Evolutionary conservation across 345 rosid genomes (phyloP), one percentile per base, ranked within the genome.

Genomic region (Eucalyptus pauciflora): DNA sequence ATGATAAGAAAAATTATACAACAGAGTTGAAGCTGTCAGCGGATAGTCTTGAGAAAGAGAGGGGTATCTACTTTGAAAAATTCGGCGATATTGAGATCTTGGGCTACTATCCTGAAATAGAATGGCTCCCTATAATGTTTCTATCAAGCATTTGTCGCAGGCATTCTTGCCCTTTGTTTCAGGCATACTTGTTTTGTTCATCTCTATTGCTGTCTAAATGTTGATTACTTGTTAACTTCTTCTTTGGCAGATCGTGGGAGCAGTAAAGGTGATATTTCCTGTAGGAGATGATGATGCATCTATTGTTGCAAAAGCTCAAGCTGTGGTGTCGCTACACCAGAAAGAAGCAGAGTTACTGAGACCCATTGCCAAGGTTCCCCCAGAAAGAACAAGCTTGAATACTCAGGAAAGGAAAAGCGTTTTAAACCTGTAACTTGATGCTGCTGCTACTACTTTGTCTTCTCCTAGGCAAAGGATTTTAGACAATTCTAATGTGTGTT

Each of bases 11-110:
- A 67, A 50, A 64, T 86, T 64, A 98, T 99, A 96, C 97, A 85
- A 96, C 96, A 14, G 96, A 96, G 90, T 88, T 98, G 94, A 98
- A 98, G 94, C 94, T 95, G 31, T 95, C 95, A 52, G 95, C 95
- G 31, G 99, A 98, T 90, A 95, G 97, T 90, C 95, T 98, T 81
- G 99, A 98, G 90, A 98, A 98, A 92, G 99, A 98, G 92, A 94
- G 99, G 91, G 97, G 96, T 90, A 96, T 95, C 92, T 98, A 98
- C 89, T 97, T 98, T 87, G 95, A 91, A 31, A 98, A 97, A 91
- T 91, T 97, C 76, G 92, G 97, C 91, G 99, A 97, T 86, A 94
- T 97, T 16, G 99, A 97, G 94, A 96, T 97, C 51, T 87, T 96
- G 89, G 95, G 98, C 91, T 97, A 95, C 90, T 94, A 91, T 80